Evolutionary conservation across 2,329 filamentous ascomycete genomes (phyloP), one percentile per base, ranked within the genome.

Genomic region (Zymoseptoria crescenta): DNA sequence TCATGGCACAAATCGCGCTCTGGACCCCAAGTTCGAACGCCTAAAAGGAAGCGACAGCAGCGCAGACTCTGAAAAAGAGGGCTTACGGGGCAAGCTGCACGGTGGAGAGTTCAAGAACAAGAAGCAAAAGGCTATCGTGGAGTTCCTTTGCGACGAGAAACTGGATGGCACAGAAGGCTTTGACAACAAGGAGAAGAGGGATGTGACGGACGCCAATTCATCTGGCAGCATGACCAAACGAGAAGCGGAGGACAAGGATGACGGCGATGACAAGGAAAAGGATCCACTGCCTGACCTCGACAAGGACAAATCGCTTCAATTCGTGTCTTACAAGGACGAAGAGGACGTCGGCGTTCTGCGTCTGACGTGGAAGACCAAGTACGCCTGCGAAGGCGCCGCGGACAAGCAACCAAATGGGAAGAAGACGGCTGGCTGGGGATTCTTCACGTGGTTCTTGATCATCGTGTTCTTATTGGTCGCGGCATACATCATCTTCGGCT

Each of bases 391-490:
- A 70, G 74, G 71, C 45, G 76, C 78, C 41, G 77, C 77, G 66
- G 75, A 77, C 53, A 75, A 79, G 16, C 77, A 55, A 27, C 65
- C 66, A 4, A 75, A 70, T 48, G 65, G 70, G 49, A 73, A 76
- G 59, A 77, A 78, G 59, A 78, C 79, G 56, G 77, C 79, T 56
- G 81, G 84, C 70, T 97, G 93, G 94, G 94, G 94, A 1, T 94
- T 96, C 79, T 97, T 97, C 70, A 96, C 93, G 19, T 99, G 94
- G 94, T 83, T 97, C 70, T 84, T 97, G 66, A 86, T 99, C 66
- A 85, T 97, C 67, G 77, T 87, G 60, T 99, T 99, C 82, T 81
- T 97, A 63, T 84, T 84, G 52, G 87, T 86, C 49, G 91, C 94
- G 1, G 79, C 92, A 24, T 99, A 97, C 77, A 86, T 99, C 65